Evolutionary conservation across 2,329 filamentous ascomycete species (phyloP).

Genomic region (Botrytis sinoallii): DNA sequence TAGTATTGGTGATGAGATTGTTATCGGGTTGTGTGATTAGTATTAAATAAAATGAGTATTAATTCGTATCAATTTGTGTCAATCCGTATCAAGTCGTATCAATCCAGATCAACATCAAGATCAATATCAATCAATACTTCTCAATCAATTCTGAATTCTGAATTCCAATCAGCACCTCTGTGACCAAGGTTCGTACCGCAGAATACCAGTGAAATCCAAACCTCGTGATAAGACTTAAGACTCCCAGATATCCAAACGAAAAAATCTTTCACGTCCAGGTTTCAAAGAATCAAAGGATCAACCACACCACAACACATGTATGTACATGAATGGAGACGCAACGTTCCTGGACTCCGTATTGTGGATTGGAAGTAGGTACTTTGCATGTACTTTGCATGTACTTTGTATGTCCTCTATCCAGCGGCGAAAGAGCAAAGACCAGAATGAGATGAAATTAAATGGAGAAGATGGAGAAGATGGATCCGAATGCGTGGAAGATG

Average conservation of each 20-base stretch:
- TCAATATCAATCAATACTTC: background rate
- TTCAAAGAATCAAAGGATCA: too few relatives aligned
- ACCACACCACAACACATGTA: too few relatives aligned
- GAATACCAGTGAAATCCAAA: background rate
- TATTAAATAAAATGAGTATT: background rate
- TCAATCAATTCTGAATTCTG: background rate
- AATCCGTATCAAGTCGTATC: background rate
- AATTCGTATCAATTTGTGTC: background rate
- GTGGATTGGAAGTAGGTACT: too few relatives aligned
- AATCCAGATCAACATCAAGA: too few relatives aligned
- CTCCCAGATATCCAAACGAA: background rate
- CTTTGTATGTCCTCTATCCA: too few relatives aligned
- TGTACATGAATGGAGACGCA: background rate
- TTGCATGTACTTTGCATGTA: too few relatives aligned
- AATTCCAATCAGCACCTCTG: background rate
- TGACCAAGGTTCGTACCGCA: background rate
- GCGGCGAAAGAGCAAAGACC: too few relatives aligned
- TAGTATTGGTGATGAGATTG: background rate
- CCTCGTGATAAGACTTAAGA: background rate
- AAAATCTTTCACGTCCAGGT: background rate
- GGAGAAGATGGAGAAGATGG: too few relatives aligned
- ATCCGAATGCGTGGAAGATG: too few relatives aligned
- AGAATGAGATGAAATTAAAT: too few relatives aligned
- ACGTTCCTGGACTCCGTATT: too few relatives aligned
- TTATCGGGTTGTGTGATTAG: background rate